Evolutionary conservation across 2,329 filamentous ascomycete genomes (phyloP).

Genomic region (Tolypocladium cylindrosporum): DNA sequence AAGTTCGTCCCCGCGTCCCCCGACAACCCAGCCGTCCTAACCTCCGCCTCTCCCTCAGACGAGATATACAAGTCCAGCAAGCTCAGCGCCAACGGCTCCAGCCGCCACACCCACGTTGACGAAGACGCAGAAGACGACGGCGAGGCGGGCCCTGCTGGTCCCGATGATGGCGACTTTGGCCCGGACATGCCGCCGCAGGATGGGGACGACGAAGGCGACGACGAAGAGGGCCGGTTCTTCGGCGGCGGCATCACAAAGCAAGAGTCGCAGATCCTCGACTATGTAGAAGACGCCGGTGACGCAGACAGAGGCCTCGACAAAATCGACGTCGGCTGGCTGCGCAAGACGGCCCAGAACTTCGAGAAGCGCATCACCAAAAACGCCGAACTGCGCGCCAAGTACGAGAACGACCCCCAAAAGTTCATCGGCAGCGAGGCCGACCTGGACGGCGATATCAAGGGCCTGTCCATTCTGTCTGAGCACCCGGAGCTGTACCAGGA

Average conservation of each 20-base stretch:
- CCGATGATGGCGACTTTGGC: conserved; percentile 40
- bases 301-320: conserved; percentile 49
- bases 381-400: conserved; percentile 76
- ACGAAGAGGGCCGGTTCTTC: conserved; percentile 93
- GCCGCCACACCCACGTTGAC: conserved; percentile 35
- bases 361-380: conserved; percentile 90
- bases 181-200: conserved; percentile 38
- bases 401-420: conserved; percentile 68
- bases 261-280: conserved; percentile 79
- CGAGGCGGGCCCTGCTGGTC: conserved; percentile 41
- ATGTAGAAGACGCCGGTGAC: conserved; percentile 51
- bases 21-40: background rate
- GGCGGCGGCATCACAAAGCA: conserved; percentile 78
- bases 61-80: conserved; percentile 56
- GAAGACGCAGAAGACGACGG: conserved; percentile 29
- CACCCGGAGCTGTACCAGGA: conserved; percentile 76
- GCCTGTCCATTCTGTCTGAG: conserved; percentile 75
- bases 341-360: conserved; percentile 70
- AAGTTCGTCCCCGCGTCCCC: conserved; percentile 34
- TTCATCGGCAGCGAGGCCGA: conserved; percentile 84
- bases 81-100: conserved; percentile 32
- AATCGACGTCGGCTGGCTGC: conserved; percentile 76
- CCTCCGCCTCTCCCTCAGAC: conserved; percentile 25
- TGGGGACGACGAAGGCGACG: conserved; percentile 45
- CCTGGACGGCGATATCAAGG: conserved; percentile 79